Conservation (phyloP, 208 protist species). For the Wallacemonas sp. region DNA sequence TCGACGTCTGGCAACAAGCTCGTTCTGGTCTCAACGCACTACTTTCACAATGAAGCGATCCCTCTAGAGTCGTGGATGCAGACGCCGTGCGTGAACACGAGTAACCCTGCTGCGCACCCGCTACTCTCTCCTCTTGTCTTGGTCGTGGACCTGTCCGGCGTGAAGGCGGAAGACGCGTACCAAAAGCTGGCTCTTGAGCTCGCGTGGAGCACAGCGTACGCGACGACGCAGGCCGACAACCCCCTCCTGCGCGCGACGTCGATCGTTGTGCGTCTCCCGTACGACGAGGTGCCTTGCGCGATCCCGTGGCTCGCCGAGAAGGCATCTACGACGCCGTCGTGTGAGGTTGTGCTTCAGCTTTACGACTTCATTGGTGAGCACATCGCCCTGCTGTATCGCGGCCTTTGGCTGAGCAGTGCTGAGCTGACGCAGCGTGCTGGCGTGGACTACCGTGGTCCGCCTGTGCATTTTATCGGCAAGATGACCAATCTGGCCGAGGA, state of each 20-base stretch:
- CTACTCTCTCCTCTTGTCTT: slow-evolving; percentile 28
- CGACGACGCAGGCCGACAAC: slow-evolving; percentile 40
- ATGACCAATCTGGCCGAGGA: slow-evolving; percentile 17
- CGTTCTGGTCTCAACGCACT: slow-evolving; percentile 62
- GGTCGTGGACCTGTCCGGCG: slow-evolving; percentile 56
- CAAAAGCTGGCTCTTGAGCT: slow-evolving; percentile 41
- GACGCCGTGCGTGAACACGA: too few species aligned
- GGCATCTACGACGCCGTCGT: background rate
- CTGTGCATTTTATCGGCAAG: slow-evolving; percentile 28
- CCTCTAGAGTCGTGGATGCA: slow-evolving; percentile 2
- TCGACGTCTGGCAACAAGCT: slow-evolving; percentile 23
- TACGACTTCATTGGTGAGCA: slow-evolving; percentile 67
- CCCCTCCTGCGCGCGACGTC: slow-evolving; percentile 25
- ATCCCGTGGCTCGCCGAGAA: background rate
- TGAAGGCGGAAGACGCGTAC: slow-evolving; percentile 29
- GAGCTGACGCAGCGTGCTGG: slow-evolving; percentile 8
- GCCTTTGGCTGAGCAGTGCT: slow-evolving; percentile 18
- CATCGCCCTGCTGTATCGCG: slow-evolving; percentile 29
- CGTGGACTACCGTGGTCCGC: slow-evolving; percentile 1
- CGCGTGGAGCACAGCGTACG: slow-evolving; percentile 68
- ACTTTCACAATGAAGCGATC: slow-evolving; percentile 26
- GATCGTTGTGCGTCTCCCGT: slow-evolving; percentile 69
- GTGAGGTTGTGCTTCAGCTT: slow-evolving; percentile 7
- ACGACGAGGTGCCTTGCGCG: slow-evolving; percentile 29
- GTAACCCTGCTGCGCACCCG: too few species aligned